Percentiles rank a stretch among this genome's conserved stretches.
Conservation (phyloP, 2,329 filamentous ascomycete species). For the Cladosporium sp. region DNA sequence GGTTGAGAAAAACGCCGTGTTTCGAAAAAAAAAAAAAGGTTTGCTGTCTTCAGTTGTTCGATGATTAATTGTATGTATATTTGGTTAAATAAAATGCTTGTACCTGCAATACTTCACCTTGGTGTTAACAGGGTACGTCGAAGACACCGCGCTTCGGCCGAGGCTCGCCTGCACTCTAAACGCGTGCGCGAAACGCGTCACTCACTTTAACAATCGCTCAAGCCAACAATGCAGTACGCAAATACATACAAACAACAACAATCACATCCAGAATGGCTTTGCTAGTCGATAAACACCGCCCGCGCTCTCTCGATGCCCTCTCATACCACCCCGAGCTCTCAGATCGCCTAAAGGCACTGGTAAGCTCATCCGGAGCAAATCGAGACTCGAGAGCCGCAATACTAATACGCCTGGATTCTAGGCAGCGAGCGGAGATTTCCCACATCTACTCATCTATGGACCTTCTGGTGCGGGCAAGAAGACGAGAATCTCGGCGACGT, state of each 20-base stretch:
- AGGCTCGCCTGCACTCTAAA: background rate
- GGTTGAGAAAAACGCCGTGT: too few relatives aligned
- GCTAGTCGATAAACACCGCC: conserved; percentile 66
- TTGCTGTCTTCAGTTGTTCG: background rate
- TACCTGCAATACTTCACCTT: background rate
- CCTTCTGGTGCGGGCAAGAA: conserved; percentile 97
- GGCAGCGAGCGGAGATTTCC: conserved; percentile 97
- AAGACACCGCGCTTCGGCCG: background rate
- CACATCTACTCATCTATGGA: conserved; percentile 94
- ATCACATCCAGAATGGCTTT: conserved; percentile 55
- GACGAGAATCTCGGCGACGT: conserved; percentile 89
- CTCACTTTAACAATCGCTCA: background rate
- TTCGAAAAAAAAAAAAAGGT: background rate
- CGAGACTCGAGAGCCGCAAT: background rate
- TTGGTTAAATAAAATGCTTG: background rate
- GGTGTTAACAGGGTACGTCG: background rate
- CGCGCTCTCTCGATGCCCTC: conserved; percentile 72
- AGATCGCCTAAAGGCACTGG: conserved; percentile 79
- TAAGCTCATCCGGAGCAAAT: conserved; percentile 43
- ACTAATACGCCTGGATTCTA: conserved; percentile 39
- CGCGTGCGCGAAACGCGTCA: conserved; percentile 7
- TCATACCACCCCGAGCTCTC: conserved; percentile 90
- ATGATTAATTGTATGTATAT: background rate
- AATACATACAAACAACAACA: background rate
- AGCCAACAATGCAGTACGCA: background rate